Evolutionary conservation across 2,329 filamentous ascomycete genomes (phyloP).

Genomic region (Aspergillus brunneoviolaceus): DNA sequence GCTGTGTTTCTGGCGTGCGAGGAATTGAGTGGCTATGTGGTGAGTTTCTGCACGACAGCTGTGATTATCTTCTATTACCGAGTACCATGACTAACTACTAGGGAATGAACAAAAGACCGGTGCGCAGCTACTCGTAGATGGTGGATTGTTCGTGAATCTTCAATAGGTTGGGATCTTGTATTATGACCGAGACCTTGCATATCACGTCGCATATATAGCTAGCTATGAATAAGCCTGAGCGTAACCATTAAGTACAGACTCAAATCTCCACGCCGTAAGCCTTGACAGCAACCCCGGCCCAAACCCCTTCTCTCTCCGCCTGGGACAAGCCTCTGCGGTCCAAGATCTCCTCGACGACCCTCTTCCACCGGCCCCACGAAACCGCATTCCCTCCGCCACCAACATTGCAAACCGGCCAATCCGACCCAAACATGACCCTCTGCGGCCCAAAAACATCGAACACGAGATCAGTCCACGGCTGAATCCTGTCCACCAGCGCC

Average conservation of each 20-base stretch:
- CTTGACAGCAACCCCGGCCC: slow-evolving; percentile 68
- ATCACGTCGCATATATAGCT: neutral
- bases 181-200: neutral
- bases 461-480: slow-evolving; percentile 70
- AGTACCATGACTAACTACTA: neutral
- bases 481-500: slow-evolving; percentile 56
- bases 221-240: neutral
- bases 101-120: slow-evolving; percentile 56
- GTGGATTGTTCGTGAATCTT: slow-evolving; percentile 84
- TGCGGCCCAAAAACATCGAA: slow-evolving; percentile 69
- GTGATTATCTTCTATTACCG: neutral
- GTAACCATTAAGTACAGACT: neutral
- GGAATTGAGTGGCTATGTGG: slow-evolving; percentile 73
- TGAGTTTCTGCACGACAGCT: slow-evolving; percentile 33
- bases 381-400: slow-evolving; percentile 55
- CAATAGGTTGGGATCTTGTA: slow-evolving; percentile 54
- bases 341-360: slow-evolving; percentile 67
- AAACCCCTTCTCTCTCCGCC: slow-evolving; percentile 66
- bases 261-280: slow-evolving; percentile 57
- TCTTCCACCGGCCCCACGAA: slow-evolving; percentile 75
- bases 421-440: slow-evolving; percentile 84
- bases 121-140: slow-evolving; percentile 81
- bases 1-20: slow-evolving; percentile 82
- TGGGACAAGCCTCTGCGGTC: slow-evolving; percentile 51
- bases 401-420: slow-evolving; percentile 89